These are phyloP conservation scores for Westerdykella ornata DNA, from an alignment of 2,329 filamentous ascomycete species.

Conservation along the genomic window DNA sequence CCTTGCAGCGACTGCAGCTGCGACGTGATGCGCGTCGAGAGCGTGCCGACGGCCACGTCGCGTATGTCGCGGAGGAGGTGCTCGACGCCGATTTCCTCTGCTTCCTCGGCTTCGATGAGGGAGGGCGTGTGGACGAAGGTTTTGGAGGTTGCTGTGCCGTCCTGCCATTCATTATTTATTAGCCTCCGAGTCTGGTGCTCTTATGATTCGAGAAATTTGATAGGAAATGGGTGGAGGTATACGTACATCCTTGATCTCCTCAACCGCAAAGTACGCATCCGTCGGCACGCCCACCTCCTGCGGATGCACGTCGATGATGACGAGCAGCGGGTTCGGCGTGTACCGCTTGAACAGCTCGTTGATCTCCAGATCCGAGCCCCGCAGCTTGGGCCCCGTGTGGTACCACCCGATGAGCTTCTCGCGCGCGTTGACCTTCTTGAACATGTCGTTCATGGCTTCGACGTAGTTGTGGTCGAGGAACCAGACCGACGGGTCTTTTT, in stretches of 20 bases:
- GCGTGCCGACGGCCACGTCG: constrained; percentile 92
- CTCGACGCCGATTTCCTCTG: constrained; percentile 97
- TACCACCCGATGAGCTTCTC: constrained; percentile 99
- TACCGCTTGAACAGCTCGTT: constrained; percentile 99
- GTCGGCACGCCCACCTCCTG: constrained; percentile 97
- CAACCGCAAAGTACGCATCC: constrained; percentile 97
- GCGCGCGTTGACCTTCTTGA: constrained; percentile 98
- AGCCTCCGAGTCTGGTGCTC: not conserved
- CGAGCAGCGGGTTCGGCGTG: constrained; percentile 88
- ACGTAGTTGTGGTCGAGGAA: constrained; percentile 99
- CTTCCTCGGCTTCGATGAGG: constrained; percentile 97
- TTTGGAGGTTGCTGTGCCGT: constrained; percentile 92
- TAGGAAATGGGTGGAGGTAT: not conserved
- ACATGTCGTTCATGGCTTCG: constrained; percentile 99
- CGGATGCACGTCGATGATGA: constrained; percentile 97
- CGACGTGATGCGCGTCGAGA: constrained; percentile 94
- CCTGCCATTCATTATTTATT: constrained; percentile 47
- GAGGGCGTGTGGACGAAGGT: constrained; percentile 98
- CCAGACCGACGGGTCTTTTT: constrained; percentile 97
- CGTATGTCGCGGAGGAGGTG: constrained; percentile 96
- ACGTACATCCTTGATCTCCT: constrained; percentile 97
- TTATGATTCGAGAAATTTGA: not conserved
- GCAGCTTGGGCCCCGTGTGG: constrained; percentile 93
- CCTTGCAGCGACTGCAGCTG: constrained; percentile 96
- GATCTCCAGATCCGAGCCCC: constrained; percentile 95